Base-by-base conservation (phyloP, 108 stramenopile genomes). In the Cyclotella atomus region DNA sequence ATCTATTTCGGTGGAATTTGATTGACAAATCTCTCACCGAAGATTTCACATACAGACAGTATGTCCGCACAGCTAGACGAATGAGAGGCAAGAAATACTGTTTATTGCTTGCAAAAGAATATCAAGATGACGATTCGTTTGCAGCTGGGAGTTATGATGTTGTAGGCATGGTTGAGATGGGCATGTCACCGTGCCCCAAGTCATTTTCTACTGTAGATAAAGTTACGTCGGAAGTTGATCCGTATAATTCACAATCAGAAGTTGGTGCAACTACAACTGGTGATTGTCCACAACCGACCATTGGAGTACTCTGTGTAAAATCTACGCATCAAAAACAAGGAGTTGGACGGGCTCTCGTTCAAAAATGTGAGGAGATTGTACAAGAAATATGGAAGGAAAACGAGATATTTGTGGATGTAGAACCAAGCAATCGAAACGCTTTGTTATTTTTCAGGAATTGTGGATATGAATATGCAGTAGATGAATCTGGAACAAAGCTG, bases 61-160 rank as follows among this genome's bases (percentile, higher is more conserved):
- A 79, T 49, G 65, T 63, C 0, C 49, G 66, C 7, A 82, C 75
- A 12, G 77, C 63, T 8, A 78, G 77, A 45, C 73, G 55, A 68
- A 83, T 85, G 84, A 29, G 61, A 45, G 84, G 84, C 35, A 85
- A 85, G 46, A 85, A 85, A 73, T 83, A 85, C 60, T 77, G 71
- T 54, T 19, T 85, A 34, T 66, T 85, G 7, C 59, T 85, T 65
- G 84, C 78, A 20, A 85, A 85, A 34, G 63, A 76, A 67, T 41
- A 25, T 45, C 52, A 0, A 17, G 28, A 29, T 21, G 50, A 65
- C 44, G 38, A n/a, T n/a, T n/a, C n/a, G n/a, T n/a, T n/a, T n/a
- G n/a, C n/a, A 19, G 0, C 32, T 54, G 32, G 44, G 41, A 36
- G 36, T 32, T 52, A 61, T 44, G 41, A 65, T 17, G 81, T 82